Evolutionary conservation across 768 basidiomycete genomes (phyloP), one percentile per base, ranked within the genome.

Genomic region (Lactarius deliciosus): DNA sequence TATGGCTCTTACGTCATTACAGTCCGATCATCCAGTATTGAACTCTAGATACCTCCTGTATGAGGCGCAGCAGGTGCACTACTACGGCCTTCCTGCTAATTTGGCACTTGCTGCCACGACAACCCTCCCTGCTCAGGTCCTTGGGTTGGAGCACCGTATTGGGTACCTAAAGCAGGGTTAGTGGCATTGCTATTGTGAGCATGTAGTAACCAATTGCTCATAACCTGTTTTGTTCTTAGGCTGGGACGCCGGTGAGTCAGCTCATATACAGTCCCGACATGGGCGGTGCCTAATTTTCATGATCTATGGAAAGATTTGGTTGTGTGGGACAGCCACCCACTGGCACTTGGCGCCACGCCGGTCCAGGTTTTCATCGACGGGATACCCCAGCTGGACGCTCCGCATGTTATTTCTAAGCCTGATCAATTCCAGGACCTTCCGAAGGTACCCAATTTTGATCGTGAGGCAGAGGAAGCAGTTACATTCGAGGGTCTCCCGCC

Each of bases 321-420:
- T 25, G 74, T 83, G 13, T 91, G 89, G 89, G 88, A 91, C 65
- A 85, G 84, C 5, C 91, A 94, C 75, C 94, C 92, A 0, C 81
- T 96, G 32, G 73, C 83, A 0, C 80, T 94, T 4, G 92, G 92
- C 30, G 88, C 92, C 0, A 93, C 91, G 0, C 93, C 94, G 0
- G 75, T 78, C 3, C 92, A 94, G 72, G 91, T 93, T 36, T 96
- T 88, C 81, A 91, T 94, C 66, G 93, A 96, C 72, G 94, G 93
- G 3, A 88, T 94, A 58, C 73, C 89, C 0, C 93, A 96, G 71
- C 71, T 89, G 2, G 72, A 78, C 55, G 72, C 76, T 3, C 81
- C 87, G 3, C 74, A 80, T 69, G 74, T 82, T 20, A 74, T 81
- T 45, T 57, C 76, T 59, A 94, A 96, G 73, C 85, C 89, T 0